A percentile compares a stretch with the other conserved stretches of the same genome.
These are phyloP conservation scores for Tylopilus orsonianus DNA, from an alignment of 1,284 basidiomycete species.

Conservation along the genomic window DNA sequence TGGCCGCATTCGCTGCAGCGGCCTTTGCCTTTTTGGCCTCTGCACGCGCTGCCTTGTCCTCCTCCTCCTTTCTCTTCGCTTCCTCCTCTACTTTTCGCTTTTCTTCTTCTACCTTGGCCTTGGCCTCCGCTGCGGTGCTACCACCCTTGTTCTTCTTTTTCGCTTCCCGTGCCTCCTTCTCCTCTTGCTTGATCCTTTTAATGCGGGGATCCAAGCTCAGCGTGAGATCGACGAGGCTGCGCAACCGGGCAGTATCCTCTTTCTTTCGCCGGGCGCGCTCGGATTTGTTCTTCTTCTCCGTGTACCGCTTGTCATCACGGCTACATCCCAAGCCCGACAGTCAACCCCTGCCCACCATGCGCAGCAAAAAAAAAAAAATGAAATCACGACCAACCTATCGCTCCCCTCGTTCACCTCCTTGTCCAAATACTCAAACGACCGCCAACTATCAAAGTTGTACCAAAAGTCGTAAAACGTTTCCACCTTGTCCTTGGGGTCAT, in stretches of 20 bases:
- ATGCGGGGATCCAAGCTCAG: conserved; percentile 91
- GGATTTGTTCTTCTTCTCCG: conserved; percentile 99
- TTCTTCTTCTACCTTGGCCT: conserved; percentile 68
- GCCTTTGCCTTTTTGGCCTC: conserved; percentile 84
- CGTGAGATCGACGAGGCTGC: conserved; percentile 85
- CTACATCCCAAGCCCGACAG: conserved; percentile 39
- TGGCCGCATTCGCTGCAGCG: conserved; percentile 86
- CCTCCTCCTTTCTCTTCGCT: conserved; percentile 39
- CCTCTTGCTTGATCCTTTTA: conserved; percentile 95
- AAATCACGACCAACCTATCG: conserved; percentile 67
- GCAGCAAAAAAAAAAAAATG: neutral
- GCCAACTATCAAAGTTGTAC: conserved; percentile 99
- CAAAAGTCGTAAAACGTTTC: conserved; percentile 98
- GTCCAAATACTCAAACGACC: conserved; percentile 97
- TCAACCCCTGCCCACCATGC: conserved; percentile 1
- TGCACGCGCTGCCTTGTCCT: conserved; percentile 55
- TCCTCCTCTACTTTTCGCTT: conserved; percentile 68
- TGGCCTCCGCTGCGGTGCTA: conserved; percentile 44
- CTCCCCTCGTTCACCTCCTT: conserved; percentile 99
- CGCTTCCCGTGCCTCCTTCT: conserved; percentile 92
- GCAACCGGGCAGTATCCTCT: conserved; percentile 92
- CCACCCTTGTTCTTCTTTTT: conserved; percentile 75
- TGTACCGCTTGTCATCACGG: conserved; percentile 98
- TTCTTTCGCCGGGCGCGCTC: conserved; percentile 97
- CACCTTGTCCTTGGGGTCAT: conserved; percentile 80